Evolutionary conservation across 345 rosid genomes (phyloP).

Genomic region (Psidium friedrichsthalianum): DNA sequence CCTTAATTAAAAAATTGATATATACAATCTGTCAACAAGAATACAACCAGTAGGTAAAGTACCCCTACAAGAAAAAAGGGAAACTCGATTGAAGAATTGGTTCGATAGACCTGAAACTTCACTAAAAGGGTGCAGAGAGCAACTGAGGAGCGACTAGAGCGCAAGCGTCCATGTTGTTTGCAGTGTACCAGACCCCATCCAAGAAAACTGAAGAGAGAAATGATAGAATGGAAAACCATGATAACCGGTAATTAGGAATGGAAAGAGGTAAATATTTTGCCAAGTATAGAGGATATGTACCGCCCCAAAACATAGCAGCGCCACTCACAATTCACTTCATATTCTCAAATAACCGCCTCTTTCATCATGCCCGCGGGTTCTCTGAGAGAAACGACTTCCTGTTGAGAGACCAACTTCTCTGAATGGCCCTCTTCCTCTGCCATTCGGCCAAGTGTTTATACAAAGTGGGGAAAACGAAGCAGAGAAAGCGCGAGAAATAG

Average conservation of each 20-base stretch:
- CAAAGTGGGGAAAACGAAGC: slow-evolving; percentile 57
- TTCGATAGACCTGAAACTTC: neutral
- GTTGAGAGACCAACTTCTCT: slow-evolving; percentile 64
- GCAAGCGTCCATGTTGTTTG: neutral
- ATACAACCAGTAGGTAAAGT: neutral
- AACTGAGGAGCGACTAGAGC: neutral
- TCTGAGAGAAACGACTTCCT: slow-evolving; percentile 55
- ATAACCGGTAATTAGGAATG: neutral
- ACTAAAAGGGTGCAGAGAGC: neutral
- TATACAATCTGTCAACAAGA: neutral
- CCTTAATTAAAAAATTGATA: neutral
- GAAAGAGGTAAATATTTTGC: neutral
- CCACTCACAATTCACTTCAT: slow-evolving; percentile 8
- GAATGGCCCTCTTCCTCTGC: slow-evolving; percentile 33
- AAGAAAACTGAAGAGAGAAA: neutral
- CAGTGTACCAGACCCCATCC: neutral
- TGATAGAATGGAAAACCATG: neutral
- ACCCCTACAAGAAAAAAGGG: neutral
- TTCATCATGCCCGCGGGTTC: slow-evolving; percentile 29
- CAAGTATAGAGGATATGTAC: neutral
- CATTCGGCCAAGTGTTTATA: slow-evolving; percentile 42
- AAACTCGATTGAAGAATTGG: neutral
- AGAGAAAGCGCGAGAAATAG: slow-evolving; percentile 41
- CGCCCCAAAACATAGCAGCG: neutral
- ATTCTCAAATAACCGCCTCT: slow-evolving; percentile 70